A percentile compares a stretch with the other conserved stretches of the same genome.
Evolutionary conservation across 495 filamentous ascomycete genomes (phyloP).

Genomic region (Neurospora sublineolata): DNA sequence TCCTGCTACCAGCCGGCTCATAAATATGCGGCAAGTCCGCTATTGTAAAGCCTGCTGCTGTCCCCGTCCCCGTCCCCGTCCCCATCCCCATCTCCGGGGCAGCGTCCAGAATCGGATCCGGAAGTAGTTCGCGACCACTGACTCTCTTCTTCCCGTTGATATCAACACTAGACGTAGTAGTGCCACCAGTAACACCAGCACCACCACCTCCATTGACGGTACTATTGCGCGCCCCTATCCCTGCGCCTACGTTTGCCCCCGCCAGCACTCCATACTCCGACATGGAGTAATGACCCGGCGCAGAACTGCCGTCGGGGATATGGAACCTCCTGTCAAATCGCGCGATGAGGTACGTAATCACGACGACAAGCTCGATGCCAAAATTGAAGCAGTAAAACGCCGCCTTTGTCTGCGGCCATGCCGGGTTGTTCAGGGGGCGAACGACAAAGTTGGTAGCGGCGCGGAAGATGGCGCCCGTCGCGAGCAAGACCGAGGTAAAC

Average conservation of each 20-base stretch:
- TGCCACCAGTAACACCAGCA: background rate
- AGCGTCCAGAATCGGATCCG: background rate
- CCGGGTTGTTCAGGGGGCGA: slow-evolving; percentile 42
- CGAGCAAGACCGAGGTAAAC: slow-evolving; percentile 42
- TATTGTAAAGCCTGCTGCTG: background rate
- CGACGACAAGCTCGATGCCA: slow-evolving; percentile 55
- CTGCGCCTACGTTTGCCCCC: background rate
- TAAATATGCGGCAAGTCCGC: background rate
- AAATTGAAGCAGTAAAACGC: slow-evolving; percentile 78
- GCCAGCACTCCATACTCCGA: background rate
- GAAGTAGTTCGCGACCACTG: background rate
- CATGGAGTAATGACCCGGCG: slow-evolving; percentile 29
- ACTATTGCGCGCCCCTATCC: background rate
- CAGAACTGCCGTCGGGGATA: slow-evolving; percentile 43
- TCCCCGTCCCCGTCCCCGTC: background rate
- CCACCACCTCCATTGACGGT: background rate
- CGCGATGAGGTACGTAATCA: slow-evolving; percentile 48
- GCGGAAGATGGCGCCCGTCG: slow-evolving; percentile 61
- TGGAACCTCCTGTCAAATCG: slow-evolving; percentile 66
- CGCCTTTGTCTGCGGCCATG: slow-evolving; percentile 56
- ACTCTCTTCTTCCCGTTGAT: background rate
- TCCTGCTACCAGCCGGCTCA: background rate
- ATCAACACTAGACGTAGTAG: background rate
- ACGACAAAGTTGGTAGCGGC: slow-evolving; percentile 45
- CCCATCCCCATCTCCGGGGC: background rate